Base-by-base conservation (phyloP, 1,284 basidiomycete genomes). In the Peniophora sp. region DNA sequence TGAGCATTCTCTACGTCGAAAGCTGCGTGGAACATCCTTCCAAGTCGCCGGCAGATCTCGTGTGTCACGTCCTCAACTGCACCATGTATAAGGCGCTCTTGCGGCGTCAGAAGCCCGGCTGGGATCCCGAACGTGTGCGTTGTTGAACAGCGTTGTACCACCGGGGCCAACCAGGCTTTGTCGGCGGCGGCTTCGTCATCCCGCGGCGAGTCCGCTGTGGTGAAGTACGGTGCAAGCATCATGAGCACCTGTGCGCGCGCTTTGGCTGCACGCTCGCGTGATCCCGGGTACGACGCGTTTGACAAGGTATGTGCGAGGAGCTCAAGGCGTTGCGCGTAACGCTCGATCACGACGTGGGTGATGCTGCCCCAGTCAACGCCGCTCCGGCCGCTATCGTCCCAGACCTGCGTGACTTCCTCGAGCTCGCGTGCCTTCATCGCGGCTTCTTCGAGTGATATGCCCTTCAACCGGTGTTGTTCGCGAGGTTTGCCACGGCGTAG, bases 21-120 rank as follows among this genome's bases (percentile, higher is more conserved):
- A 34, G 11, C 70, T 64, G 3, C 61, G 54, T 35, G 67, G 75
- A 76, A 79, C 54, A 76, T 64, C 32, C 58, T 64, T 0, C 67
- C 70, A 39, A 72, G 42, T 5, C 72, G 66, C 0, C 72, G 64
- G 52, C 76, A 78, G n/a, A 78, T 74, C 57, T 76, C 74, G 32
- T 58, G 64, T 2, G 49, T 61, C 0, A 67, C 68, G 3, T 60
- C 68, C 47, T 65, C 62, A 11, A 70, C 51, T 1, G 71, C 62
- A 8, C 45, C 47, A 23, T 70, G 58, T 36, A 75, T 54, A 8
- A 68, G 27, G 10, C n/a, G 53, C 52, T 75, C 72, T 1, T 68
- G 68, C 10, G 52, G 35, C 0, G 69, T 70, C 56, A 73, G 57
- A 0, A 44, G 48, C 11, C 24, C 24, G 6, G 15, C 6, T 0